Evolutionary conservation across 2,329 filamentous ascomycete species (phyloP).

Genomic region (Epichloe bromicola): DNA sequence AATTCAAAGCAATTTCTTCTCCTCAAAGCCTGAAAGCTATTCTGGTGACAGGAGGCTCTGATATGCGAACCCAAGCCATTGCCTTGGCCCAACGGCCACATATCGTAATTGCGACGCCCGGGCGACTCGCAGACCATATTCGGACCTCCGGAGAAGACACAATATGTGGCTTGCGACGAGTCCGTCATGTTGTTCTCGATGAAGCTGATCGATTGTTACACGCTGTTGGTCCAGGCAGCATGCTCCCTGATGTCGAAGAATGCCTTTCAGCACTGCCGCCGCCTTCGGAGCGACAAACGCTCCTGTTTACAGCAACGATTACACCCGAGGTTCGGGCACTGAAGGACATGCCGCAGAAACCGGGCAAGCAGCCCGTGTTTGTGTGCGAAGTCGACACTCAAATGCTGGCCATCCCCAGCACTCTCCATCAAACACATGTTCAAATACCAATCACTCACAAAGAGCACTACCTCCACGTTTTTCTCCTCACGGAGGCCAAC

Average conservation of each 20-base stretch:
- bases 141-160: slow-evolving; percentile 85
- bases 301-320: slow-evolving; percentile 91
- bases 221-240: slow-evolving; percentile 60
- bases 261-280: slow-evolving; percentile 74
- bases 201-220: slow-evolving; percentile 86
- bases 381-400: slow-evolving; percentile 78
- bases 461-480: slow-evolving; percentile 85
- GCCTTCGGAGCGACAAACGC: slow-evolving; percentile 69
- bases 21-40: slow-evolving; percentile 77
- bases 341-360: slow-evolving; percentile 59
- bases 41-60: slow-evolving; percentile 82
- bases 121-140: slow-evolving; percentile 87
- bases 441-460: slow-evolving; percentile 84
- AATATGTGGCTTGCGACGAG: slow-evolving; percentile 63
- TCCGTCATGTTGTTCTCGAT: slow-evolving; percentile 81
- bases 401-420: slow-evolving; percentile 63
- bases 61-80: slow-evolving; percentile 86
- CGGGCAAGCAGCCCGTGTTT: slow-evolving; percentile 65
- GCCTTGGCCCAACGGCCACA: slow-evolving; percentile 73
- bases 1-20: slow-evolving; percentile 84
- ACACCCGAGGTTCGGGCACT: slow-evolving; percentile 83
- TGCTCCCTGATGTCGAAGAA: slow-evolving; percentile 88
- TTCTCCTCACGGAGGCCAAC: slow-evolving; percentile 70
- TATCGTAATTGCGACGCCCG: slow-evolving; percentile 87
- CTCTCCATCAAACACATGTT: slow-evolving; percentile 72